Evolutionary conservation across 305 asterid genomes (phyloP).

Genomic region (Solanum hybrid): DNA sequence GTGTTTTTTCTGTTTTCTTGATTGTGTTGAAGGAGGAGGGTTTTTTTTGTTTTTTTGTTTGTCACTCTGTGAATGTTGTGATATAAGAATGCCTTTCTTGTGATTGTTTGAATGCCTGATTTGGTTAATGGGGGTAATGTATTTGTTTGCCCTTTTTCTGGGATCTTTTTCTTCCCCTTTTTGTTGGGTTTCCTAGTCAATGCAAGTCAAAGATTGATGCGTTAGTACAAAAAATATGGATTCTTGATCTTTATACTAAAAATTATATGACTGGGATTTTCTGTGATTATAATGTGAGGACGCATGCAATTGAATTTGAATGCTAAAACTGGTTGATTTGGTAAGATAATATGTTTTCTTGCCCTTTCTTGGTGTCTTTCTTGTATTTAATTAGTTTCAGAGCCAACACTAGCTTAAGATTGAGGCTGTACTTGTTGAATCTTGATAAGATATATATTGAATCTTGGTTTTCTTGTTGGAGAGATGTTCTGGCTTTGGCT

Average conservation of each 20-base stretch:
- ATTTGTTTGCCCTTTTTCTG: background rate
- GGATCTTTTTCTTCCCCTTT: background rate
- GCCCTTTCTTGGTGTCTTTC: background rate
- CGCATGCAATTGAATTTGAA: background rate
- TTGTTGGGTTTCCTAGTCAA: background rate
- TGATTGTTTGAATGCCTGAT: background rate
- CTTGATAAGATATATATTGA: background rate
- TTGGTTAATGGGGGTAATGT: background rate
- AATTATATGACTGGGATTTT: background rate
- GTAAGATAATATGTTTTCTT: background rate
- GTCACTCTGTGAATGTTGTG: background rate
- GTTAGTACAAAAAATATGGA: background rate
- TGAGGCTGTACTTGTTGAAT: constrained; percentile 5
- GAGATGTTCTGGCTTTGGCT: background rate
- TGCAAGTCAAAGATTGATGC: constrained; percentile 2
- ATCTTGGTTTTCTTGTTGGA: constrained; percentile 3
- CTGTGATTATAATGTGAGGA: background rate
- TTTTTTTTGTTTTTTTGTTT: background rate
- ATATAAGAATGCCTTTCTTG: background rate
- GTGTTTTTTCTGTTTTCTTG: background rate
- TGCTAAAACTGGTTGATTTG: background rate
- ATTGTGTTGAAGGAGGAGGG: background rate
- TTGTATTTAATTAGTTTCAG: background rate
- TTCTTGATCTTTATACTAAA: background rate
- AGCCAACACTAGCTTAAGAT: constrained; percentile 10